Conservation (phyloP, 1,284 basidiomycete genomes). For the Ustilago bromivora region DNA sequence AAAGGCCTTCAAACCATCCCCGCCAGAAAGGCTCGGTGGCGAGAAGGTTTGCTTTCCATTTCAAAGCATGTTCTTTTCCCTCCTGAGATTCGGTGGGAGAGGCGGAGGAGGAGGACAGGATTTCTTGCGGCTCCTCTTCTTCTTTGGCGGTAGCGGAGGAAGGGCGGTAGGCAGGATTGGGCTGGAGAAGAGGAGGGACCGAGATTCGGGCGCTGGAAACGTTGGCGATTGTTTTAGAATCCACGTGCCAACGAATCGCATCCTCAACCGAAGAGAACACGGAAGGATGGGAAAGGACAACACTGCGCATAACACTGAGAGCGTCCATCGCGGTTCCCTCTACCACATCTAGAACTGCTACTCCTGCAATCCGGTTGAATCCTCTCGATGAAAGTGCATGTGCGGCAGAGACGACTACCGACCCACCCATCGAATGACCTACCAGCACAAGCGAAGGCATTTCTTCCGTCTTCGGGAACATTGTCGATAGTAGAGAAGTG, state of each 20-base stretch:
- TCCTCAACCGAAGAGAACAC: slow-evolving; percentile 85
- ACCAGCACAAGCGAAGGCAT: slow-evolving; percentile 59
- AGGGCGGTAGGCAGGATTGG: slow-evolving; percentile 27
- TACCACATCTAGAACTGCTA: slow-evolving; percentile 92
- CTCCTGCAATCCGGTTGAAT: slow-evolving; percentile 76
- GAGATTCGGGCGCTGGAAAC: slow-evolving; percentile 64
- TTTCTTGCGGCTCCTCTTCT: slow-evolving; percentile 33
- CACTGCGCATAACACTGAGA: slow-evolving; percentile 86
- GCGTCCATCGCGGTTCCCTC: slow-evolving; percentile 97
- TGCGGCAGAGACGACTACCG: slow-evolving; percentile 55
- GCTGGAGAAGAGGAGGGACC: slow-evolving; percentile 60
- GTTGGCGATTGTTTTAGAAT: slow-evolving; percentile 64
- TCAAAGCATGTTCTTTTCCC: slow-evolving; percentile 43
- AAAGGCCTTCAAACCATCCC: slow-evolving; percentile 91
- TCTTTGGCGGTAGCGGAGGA: neutral
- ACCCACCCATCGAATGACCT: slow-evolving; percentile 71
- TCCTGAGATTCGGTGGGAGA: neutral
- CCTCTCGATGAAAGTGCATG: slow-evolving; percentile 41
- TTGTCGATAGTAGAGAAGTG: slow-evolving; percentile 35
- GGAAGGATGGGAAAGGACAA: slow-evolving; percentile 85
- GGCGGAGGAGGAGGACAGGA: slow-evolving; percentile 5
- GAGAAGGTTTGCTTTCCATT: slow-evolving; percentile 86
- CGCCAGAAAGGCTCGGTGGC: slow-evolving; percentile 91
- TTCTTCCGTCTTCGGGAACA: slow-evolving; percentile 44
- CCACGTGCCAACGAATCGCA: slow-evolving; percentile 93